These are phyloP conservation scores for Penicillium crustosum DNA, from an alignment of 2,329 filamentous ascomycete genomes.

Conservation along the genomic window DNA sequence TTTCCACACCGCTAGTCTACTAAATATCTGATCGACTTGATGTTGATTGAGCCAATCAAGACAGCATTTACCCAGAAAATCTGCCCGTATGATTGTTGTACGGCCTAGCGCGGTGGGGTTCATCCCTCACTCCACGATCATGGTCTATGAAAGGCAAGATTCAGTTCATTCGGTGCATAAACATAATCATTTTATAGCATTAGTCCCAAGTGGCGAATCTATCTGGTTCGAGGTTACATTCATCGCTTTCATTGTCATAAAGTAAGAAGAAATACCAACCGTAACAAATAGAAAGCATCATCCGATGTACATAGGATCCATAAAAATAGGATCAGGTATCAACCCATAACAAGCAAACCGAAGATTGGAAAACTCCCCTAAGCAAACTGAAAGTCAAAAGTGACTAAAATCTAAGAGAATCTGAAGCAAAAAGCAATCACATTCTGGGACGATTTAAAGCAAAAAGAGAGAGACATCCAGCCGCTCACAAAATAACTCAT, in stretches of 20 bases:
- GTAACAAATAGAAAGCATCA: neutral
- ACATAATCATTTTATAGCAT: neutral
- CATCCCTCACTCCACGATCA: no score
- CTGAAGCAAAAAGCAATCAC: neutral
- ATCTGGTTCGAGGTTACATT: neutral
- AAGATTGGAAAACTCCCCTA: neutral
- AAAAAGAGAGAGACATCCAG: neutral
- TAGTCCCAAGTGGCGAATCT: neutral
- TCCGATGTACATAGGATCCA: neutral
- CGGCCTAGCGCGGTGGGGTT: no score
- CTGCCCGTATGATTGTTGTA: no score
- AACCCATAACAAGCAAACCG: neutral
- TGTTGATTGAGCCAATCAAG: no score
- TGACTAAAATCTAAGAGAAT: neutral
- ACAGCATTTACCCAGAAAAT: no score
- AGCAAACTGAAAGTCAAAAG: neutral
- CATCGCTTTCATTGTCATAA: neutral
- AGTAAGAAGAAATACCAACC: neutral
- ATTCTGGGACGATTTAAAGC: neutral
- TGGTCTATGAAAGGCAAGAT: no score
- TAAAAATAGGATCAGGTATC: neutral
- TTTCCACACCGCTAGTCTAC: no score
- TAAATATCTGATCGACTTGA: no score
- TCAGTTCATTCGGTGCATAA: neutral
- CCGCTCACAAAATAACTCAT: neutral